A percentile compares a stretch with the other conserved stretches of the same genome.
Evolutionary conservation across 768 basidiomycete genomes (phyloP).

Genomic region (Phanerochaete sordida): DNA sequence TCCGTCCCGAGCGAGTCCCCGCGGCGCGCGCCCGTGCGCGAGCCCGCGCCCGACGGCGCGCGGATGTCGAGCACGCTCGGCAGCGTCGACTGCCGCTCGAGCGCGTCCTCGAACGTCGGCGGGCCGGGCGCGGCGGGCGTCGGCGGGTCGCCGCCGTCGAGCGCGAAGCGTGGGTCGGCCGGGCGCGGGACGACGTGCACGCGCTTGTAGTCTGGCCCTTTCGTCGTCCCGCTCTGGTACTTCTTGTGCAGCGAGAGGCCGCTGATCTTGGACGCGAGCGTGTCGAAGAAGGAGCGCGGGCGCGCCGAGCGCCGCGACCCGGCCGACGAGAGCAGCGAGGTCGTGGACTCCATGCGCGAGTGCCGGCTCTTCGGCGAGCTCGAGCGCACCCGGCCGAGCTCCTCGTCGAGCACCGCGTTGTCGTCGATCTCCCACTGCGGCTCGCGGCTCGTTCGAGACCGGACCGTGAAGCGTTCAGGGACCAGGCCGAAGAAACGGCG

Average conservation of each 20-base stretch:
- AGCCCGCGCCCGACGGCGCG: background rate
- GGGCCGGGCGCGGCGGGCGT: background rate
- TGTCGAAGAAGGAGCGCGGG: background rate
- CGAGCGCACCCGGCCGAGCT: background rate
- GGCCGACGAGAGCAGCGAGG: conserved; percentile 6
- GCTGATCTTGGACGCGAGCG: conserved; percentile 9
- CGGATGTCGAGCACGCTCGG: conserved; percentile 17
- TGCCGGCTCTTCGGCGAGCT: conserved; percentile 3
- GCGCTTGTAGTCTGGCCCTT: conserved; percentile 17
- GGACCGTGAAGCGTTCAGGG: conserved; percentile 10
- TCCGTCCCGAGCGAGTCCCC: background rate
- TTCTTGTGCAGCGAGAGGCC: conserved; percentile 2
- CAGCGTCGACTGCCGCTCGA: conserved; percentile 1
- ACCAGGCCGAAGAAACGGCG: conserved; percentile 17
- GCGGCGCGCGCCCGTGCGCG: background rate
- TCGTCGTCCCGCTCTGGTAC: conserved; percentile 15
- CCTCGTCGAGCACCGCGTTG: background rate
- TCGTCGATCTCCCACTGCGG: conserved; percentile 21
- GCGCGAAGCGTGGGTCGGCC: conserved; percentile 13
- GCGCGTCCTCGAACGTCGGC: background rate
- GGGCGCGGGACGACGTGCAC: conserved; percentile 12
- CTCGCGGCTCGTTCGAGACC: background rate
- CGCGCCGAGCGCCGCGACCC: background rate
- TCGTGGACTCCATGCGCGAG: conserved; percentile 7
- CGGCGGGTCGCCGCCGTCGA: conserved; percentile 18